Evolutionary conservation across 116 monocot species (phyloP), one percentile per base, ranked within the genome.

Genomic region (Posidonia oceanica): DNA sequence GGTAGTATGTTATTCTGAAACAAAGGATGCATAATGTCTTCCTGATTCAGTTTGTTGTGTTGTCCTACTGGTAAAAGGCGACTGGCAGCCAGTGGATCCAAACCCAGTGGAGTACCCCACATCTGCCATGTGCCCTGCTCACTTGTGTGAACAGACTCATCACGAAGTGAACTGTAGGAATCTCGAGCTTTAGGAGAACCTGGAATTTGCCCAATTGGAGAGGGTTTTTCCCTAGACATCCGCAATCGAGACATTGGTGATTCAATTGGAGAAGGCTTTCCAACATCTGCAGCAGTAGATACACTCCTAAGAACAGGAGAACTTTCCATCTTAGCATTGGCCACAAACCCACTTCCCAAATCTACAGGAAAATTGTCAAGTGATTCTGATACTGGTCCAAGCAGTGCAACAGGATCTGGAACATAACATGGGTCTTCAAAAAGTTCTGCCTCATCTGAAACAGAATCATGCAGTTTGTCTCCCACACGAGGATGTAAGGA

Each of bases 371-470:
- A 83, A 64, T 77, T 81, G 62, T 94, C 85, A 61, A 94, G 87
- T 39, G 90, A 81, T 41, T 90, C 82, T 12, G 87, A 90, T 69
- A 87, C 76, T 39, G 90, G 83, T 52, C 90, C 90, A 68, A 82
- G 78, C 44, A 86, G 74, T 3, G 80, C 74, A 12, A 85, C 51
- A 44, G 91, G 81, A 59, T 89, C 89, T 52, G 91, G 91, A 82
- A 80, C 75, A 79, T 84, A 91, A 72, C 91, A 89, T 15, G 96
- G 96, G 70, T 97, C 96, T 79, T 91, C 92, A 80, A 97, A 97
- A 21, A 77, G 70, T 64, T 89, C 92, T 14, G 69, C 52, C 61
- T 91, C 87, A 59, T 91, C 96, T 48, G 72, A 39, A 11, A 68
- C 20, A 8, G 63, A 65, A 70, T 65, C 78, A 59, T 64, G 64